A percentile compares a stretch with the other conserved stretches of the same genome.
Conservation (phyloP, 179 eudicot species). For the Silene coronaria region DNA sequence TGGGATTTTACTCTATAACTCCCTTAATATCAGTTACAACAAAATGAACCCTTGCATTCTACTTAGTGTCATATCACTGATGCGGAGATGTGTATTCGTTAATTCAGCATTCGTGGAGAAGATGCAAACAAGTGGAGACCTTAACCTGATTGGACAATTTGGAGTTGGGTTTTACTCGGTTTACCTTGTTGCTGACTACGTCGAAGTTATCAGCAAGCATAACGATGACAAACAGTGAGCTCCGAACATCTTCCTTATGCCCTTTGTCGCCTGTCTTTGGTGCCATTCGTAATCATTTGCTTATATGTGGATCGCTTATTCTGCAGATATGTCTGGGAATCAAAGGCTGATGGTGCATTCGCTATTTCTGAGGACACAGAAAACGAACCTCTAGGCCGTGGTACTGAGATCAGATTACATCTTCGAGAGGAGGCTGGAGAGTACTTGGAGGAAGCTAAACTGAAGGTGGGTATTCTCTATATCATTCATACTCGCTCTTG, state of each 20-base stretch:
- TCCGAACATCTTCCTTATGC: neutral
- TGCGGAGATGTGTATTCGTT: neutral
- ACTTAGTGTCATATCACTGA: neutral
- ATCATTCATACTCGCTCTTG: neutral
- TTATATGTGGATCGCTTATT: constrained; percentile 9
- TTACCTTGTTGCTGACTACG: constrained; percentile 95
- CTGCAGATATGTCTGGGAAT: constrained; percentile 93
- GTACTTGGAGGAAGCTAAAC: constrained; percentile 74
- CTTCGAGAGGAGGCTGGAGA: constrained; percentile 96
- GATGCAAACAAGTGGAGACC: constrained; percentile 96
- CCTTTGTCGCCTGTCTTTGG: neutral
- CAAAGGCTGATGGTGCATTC: constrained; percentile 98
- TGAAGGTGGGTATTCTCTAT: constrained; percentile 49
- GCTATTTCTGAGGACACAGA: constrained; percentile 93
- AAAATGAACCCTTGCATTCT: neutral
- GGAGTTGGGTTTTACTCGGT: constrained; percentile 93
- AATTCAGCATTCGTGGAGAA: constrained; percentile 89
- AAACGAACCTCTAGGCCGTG: constrained; percentile 99
- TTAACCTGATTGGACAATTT: constrained; percentile 90
- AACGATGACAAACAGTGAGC: constrained; percentile 93
- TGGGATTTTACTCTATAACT: constrained; percentile 19
- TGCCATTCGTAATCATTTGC: neutral
- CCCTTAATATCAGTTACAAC: neutral
- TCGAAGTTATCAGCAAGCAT: constrained; percentile 93
- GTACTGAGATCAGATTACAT: constrained; percentile 95